Evolutionary conservation across 371 early-diverging fungal genomes (phyloP).

Genomic region (Syncephalastrum racemosum): DNA sequence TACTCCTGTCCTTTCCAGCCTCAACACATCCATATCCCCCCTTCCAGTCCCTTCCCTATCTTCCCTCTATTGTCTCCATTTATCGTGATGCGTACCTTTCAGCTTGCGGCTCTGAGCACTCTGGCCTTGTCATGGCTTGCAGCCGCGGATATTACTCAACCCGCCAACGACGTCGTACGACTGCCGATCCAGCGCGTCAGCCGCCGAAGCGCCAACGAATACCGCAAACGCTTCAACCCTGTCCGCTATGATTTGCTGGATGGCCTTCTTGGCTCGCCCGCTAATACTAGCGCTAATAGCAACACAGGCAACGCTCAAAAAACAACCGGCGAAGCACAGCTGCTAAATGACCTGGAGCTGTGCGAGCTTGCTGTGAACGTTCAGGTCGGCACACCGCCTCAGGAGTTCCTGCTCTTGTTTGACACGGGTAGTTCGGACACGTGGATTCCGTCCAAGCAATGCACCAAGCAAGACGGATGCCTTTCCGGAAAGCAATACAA

Average conservation of each 20-base stretch:
- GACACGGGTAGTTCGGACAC: slow-evolving; percentile 70
- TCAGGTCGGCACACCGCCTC: slow-evolving; percentile 63
- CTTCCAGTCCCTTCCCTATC: slow-evolving; percentile 1
- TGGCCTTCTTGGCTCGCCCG: background rate
- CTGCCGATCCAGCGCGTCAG: slow-evolving; percentile 18
- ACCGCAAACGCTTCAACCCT: slow-evolving; percentile 13
- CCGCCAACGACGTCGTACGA: slow-evolving; percentile 13
- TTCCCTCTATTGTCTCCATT: background rate
- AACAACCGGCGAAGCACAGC: slow-evolving; percentile 7
- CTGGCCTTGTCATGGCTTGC: slow-evolving; percentile 6
- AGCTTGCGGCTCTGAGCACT: slow-evolving; percentile 8
- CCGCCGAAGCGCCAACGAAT: slow-evolving; percentile 5
- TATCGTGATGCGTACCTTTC: slow-evolving; percentile 15
- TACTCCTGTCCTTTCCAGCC: slow-evolving; percentile 9
- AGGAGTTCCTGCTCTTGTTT: slow-evolving; percentile 61
- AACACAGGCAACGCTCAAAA: background rate
- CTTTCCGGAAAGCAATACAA: slow-evolving; percentile 14
- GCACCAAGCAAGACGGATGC: slow-evolving; percentile 24
- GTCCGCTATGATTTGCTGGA: slow-evolving; percentile 11
- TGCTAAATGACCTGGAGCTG: slow-evolving; percentile 33
- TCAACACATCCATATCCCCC: background rate
- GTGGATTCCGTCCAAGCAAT: slow-evolving; percentile 52
- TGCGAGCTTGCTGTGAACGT: slow-evolving; percentile 40
- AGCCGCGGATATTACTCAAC: slow-evolving; percentile 1
- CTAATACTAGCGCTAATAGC: background rate